Percentiles rank a stretch among this genome's conserved stretches.
These are phyloP conservation scores for Candida mesenterica DNA, from an alignment of 1,139 yeast species.

Conservation along the genomic window DNA sequence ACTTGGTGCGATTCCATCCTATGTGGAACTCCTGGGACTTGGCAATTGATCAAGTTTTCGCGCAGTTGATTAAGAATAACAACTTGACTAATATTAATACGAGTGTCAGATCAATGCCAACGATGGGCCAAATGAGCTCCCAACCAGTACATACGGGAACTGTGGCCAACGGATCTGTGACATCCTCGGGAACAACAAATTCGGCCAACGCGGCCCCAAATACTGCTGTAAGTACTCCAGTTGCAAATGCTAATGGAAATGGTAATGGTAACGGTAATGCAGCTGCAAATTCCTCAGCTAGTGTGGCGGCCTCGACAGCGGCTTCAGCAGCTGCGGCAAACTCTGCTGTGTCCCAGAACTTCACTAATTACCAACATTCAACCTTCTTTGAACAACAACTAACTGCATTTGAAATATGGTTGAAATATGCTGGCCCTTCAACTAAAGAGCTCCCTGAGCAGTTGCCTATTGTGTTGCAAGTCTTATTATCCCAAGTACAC, in stretches of 20 bases:
- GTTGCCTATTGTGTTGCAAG: constrained; percentile 90
- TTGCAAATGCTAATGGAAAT: constrained; percentile 1
- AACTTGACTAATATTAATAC: constrained; percentile 14
- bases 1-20: constrained; percentile 73
- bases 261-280: constrained; percentile 1
- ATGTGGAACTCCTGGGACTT: constrained; percentile 99
- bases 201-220: constrained; percentile 23
- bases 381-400: constrained; percentile 93
- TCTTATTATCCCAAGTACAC: constrained; percentile 88
- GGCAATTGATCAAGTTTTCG: constrained; percentile 90
- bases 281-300: not conserved
- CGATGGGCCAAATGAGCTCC: constrained; percentile 5
- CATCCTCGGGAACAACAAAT: constrained; percentile 11
- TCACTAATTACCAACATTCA: constrained; percentile 71
- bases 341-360: constrained; percentile 24
- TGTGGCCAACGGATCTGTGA: constrained; percentile 3
- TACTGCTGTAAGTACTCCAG: constrained; percentile 19
- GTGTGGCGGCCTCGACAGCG: not conserved
- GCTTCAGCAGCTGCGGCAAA: not conserved
- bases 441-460: constrained; percentile 91
- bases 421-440: constrained; percentile 79
- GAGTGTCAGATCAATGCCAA: not conserved
- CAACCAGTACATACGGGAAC: constrained; percentile 12
- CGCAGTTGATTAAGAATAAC: constrained; percentile 54
- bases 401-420: constrained; percentile 96